Base-by-base conservation (phyloP, 179 eudicot genomes). In the Carnegiea gigantea region DNA sequence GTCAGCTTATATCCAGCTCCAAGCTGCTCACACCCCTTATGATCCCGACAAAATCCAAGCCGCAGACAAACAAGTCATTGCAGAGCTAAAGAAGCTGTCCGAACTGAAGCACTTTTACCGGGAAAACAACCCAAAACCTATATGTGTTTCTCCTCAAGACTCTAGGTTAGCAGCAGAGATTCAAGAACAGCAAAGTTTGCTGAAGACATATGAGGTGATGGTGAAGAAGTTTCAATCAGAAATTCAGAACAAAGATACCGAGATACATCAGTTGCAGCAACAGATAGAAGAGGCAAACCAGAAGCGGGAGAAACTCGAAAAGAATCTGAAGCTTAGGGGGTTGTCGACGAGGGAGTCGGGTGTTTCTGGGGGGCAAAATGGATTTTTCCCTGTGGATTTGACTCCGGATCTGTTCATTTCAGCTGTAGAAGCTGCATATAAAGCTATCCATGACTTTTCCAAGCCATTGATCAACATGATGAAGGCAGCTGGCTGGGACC, bases 401-500 rank as follows among this genome's bases (percentile, higher is more conserved):
- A 89, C 93, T 62, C 97, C 93, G 36, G 94, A 92, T 62, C 87
- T 95, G 51, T 95, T 93, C 82, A 91, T 85, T 72, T 87, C 94
- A 54, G 86, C 89, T 40, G 94, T 91, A 62, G 97, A 95, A 85
- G 85, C 91, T 85, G 90, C 95, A 70, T 92, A 84, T 80, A 90
- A 83, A 86, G 95, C 97, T 82, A 95, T 95, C 82, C 98, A 94
- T 59, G 96, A 91, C 83, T 95, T 94, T 82, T 92, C 98, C n/a
- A 94, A 94, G 86, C 98, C 98, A 6, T 82, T 95, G 78, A 94
- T 95, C 86, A 95, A 94, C 90, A 92, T 93, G 99, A 95, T 95
- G 99, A 92, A 92, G 87, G 95, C 97, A 3, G 99, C 97, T 67
- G 93, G 92, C 28, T 93, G 99, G 99, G 99, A 95, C 88, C 95